phyloP scores from a whole-genome alignment of 495 filamentous ascomycete genomes.

The Penicillium cosmopolitanum region DNA sequence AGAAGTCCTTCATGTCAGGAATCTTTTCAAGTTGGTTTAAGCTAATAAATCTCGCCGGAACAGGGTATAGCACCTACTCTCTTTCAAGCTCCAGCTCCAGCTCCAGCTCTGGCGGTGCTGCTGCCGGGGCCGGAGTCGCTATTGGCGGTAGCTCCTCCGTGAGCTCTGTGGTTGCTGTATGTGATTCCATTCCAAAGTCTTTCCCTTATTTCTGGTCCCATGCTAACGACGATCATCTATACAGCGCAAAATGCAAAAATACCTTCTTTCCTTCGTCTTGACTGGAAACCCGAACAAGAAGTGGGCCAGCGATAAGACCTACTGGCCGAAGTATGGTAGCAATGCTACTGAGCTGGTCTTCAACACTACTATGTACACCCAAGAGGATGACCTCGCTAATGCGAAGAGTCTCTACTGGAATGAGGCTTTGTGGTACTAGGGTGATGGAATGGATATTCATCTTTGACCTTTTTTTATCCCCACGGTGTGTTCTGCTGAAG shows the following conservation, averaged over 20 bases:
- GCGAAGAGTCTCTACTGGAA: slow-evolving; percentile 36
- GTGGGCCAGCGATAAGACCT: slow-evolving; percentile 35
- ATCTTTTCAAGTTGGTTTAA: too few species aligned
- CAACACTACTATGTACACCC: slow-evolving; percentile 35
- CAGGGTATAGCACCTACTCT: slow-evolving; percentile 35
- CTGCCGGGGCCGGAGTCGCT: slow-evolving; percentile 15
- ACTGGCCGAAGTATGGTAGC: slow-evolving; percentile 37
- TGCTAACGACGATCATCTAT: background rate
- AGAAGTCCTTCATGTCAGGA: background rate
- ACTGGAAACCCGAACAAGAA: slow-evolving; percentile 39
- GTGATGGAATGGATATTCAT: background rate
- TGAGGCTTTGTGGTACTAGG: slow-evolving; percentile 37
- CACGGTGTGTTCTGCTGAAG: background rate
- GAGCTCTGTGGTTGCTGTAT: slow-evolving; percentile 19
- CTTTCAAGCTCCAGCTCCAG: slow-evolving; percentile 16
- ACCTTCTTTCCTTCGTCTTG: slow-evolving; percentile 38
- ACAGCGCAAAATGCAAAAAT: slow-evolving; percentile 33
- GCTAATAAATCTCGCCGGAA: background rate
- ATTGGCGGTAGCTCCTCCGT: slow-evolving; percentile 14
- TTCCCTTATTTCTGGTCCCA: too few species aligned
- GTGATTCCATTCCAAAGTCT: background rate
- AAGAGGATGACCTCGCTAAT: slow-evolving; percentile 35
- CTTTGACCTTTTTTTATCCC: background rate
- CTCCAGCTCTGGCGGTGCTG: slow-evolving; percentile 8
- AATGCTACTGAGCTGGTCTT: slow-evolving; percentile 30